A percentile compares a stretch with the other conserved stretches of the same genome.
These are phyloP conservation scores for Tetrahymena malaccensis DNA, from an alignment of 73 alveolate genomes.

Conservation along the genomic window DNA sequence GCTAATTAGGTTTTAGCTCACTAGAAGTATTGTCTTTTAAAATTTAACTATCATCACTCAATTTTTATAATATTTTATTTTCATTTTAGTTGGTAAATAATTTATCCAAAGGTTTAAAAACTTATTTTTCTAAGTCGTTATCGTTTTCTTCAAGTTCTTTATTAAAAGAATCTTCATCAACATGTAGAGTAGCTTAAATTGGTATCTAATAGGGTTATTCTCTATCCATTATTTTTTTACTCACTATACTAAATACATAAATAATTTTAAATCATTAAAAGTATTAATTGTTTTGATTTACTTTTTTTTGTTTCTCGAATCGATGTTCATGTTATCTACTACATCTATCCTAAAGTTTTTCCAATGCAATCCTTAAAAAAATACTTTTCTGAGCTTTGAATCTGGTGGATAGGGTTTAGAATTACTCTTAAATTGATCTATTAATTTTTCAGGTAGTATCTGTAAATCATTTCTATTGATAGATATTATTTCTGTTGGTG, in stretches of 20 bases:
- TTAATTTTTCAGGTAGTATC: background rate
- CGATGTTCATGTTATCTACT: conserved; percentile 12
- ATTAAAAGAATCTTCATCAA: background rate
- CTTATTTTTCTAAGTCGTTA: background rate
- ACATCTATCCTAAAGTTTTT: background rate
- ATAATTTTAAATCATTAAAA: background rate
- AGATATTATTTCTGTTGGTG: conserved; percentile 9
- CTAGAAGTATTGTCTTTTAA: background rate
- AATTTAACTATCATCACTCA: background rate
- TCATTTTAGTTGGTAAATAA: background rate
- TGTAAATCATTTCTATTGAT: conserved; percentile 11
- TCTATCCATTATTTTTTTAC: background rate
- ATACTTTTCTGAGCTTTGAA: conserved; percentile 16
- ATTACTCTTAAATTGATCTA: conserved; percentile 4
- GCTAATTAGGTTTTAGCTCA: background rate
- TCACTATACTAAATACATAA: background rate
- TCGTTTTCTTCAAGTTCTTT: background rate
- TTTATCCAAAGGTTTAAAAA: background rate
- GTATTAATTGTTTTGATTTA: background rate
- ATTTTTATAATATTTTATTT: background rate
- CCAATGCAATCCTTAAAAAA: conserved; percentile 38
- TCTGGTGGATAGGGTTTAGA: conserved; percentile 43
- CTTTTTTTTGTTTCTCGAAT: conserved; percentile 17
- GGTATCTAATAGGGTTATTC: background rate
- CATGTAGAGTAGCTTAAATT: background rate